Conservation (phyloP, 2,329 filamentous ascomycete species). For the Ceratocystis colombiana region DNA sequence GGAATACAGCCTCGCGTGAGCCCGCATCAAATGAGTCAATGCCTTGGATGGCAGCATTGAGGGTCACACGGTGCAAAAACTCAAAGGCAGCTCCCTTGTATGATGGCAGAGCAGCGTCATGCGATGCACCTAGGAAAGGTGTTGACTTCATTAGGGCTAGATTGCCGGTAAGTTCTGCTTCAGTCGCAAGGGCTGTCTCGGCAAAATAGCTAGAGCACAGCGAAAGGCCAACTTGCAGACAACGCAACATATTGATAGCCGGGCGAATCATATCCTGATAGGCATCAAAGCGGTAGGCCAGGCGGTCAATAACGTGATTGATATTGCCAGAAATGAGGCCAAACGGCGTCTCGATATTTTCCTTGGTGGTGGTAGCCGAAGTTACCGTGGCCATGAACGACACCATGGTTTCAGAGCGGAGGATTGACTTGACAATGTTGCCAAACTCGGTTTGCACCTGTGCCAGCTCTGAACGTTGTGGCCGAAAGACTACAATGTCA, state of each 20-base stretch:
- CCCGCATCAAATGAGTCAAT: conserved; percentile 29
- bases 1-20: conserved; percentile 44
- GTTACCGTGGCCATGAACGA: conserved; percentile 22
- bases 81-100: conserved; percentile 36
- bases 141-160: conserved; percentile 37
- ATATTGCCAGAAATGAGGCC: conserved; percentile 48
- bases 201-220: conserved; percentile 41
- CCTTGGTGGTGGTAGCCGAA: conserved; percentile 26
- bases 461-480: conserved; percentile 54
- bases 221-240: conserved; percentile 64
- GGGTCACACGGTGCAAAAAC: conserved; percentile 41
- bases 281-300: conserved; percentile 59
- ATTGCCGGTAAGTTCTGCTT: neutral
- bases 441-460: conserved; percentile 74
- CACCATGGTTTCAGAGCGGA: conserved; percentile 37
- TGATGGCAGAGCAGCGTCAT: conserved; percentile 27
- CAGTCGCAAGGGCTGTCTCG: conserved; percentile 28
- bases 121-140: conserved; percentile 46
- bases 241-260: conserved; percentile 66
- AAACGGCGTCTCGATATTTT: conserved; percentile 37
- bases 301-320: conserved; percentile 57
- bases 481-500: conserved; percentile 60
- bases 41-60: conserved; percentile 40
- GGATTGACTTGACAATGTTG: conserved; percentile 58
- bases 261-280: conserved; percentile 81